These are phyloP conservation scores for Penicillium polonicum DNA, from an alignment of 2,329 filamentous ascomycete genomes.

Conservation along the genomic window DNA sequence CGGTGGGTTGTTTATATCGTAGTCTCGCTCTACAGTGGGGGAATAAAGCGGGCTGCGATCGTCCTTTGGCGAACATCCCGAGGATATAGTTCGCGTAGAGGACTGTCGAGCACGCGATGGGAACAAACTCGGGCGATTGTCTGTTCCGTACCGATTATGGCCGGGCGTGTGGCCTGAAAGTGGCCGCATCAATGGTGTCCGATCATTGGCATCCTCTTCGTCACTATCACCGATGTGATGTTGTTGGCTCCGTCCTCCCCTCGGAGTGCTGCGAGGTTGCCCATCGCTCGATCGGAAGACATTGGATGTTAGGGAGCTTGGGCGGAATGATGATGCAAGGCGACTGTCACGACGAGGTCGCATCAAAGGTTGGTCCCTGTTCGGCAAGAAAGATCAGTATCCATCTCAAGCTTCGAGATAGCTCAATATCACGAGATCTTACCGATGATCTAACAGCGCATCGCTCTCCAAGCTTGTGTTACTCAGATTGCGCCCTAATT, in stretches of 20 bases:
- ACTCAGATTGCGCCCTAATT: slow-evolving; percentile 63
- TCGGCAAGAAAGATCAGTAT: slow-evolving; percentile 18
- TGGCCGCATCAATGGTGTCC: slow-evolving; percentile 54
- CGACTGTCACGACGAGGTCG: slow-evolving; percentile 61
- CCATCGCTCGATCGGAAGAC: slow-evolving; percentile 47
- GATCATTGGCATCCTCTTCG: slow-evolving; percentile 47
- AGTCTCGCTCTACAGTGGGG: slow-evolving; percentile 40
- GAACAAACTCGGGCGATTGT: slow-evolving; percentile 29
- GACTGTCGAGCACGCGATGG: slow-evolving; percentile 26
- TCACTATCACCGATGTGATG: slow-evolving; percentile 31
- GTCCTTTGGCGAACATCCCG: slow-evolving; percentile 30
- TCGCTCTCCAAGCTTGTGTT: slow-evolving; percentile 87
- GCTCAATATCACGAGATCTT: slow-evolving; percentile 23
- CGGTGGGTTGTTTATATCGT: slow-evolving; percentile 66
- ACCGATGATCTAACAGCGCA: slow-evolving; percentile 82
- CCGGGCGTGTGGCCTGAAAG: slow-evolving; percentile 34
- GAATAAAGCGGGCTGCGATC: slow-evolving; percentile 25
- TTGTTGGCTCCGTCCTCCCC: slow-evolving; percentile 28
- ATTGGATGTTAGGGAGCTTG: slow-evolving; percentile 31
- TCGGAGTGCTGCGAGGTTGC: slow-evolving; percentile 34
- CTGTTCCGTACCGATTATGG: slow-evolving; percentile 37
- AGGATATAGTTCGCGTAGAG: slow-evolving; percentile 31
- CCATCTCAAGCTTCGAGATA: background rate
- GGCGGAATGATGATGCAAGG: slow-evolving; percentile 40
- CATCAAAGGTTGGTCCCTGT: slow-evolving; percentile 60